Percentiles rank a stretch among this genome's conserved stretches.
These are phyloP conservation scores for Viridothelium virens DNA, from an alignment of 495 filamentous ascomycete genomes.

Conservation along the genomic window DNA sequence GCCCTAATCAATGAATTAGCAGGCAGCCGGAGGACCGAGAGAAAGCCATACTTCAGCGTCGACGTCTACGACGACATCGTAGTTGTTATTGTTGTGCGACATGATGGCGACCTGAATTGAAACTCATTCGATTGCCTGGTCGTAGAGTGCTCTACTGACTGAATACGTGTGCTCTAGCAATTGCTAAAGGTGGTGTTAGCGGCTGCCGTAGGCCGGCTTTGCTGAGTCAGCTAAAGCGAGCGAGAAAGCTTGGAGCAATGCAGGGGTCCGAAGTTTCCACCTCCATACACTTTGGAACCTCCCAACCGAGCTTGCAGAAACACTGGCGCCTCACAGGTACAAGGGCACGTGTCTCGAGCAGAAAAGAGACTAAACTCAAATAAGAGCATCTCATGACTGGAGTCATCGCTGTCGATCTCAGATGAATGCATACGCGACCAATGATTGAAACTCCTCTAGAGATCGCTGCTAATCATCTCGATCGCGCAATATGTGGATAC, in stretches of 20 bases:
- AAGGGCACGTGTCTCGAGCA: no score
- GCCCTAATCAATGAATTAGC: constrained; percentile 48
- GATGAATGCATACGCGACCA: no score
- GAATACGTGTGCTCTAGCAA: not conserved
- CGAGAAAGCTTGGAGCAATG: no score
- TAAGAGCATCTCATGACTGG: no score
- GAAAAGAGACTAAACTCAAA: no score
- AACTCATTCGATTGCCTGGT: not conserved
- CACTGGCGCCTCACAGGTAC: no score
- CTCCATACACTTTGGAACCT: not conserved
- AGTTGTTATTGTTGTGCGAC: constrained; percentile 32
- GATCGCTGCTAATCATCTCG: no score
- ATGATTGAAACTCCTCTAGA: no score
- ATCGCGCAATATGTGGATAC: no score
- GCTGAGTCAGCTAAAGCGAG: not conserved
- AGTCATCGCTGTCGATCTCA: no score
- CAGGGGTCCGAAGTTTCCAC: not conserved
- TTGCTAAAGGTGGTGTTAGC: not conserved
- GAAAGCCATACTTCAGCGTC: constrained; percentile 65
- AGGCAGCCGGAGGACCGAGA: constrained; percentile 22
- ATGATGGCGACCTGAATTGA: not conserved
- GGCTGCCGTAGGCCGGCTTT: not conserved
- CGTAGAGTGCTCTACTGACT: not conserved
- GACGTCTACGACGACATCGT: constrained; percentile 95
- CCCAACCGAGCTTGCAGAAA: no score